phyloP scores from a whole-genome alignment of 2,329 filamentous ascomycete species.

The Sporothrix curviconia region DNA sequence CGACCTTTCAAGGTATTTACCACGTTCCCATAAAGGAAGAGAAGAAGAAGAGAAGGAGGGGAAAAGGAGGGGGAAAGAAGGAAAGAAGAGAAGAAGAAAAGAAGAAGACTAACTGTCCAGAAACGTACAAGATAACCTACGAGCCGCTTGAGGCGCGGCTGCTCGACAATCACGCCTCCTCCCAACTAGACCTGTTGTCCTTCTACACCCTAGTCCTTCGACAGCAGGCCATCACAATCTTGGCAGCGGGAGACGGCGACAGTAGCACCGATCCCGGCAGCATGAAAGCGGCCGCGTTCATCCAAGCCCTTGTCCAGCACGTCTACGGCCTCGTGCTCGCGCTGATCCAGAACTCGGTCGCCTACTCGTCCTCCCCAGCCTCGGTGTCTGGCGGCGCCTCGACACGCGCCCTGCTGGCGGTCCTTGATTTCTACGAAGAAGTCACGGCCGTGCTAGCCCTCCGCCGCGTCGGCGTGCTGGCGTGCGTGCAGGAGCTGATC shows the following conservation, averaged over 20 bases:
- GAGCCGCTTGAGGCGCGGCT: constrained; percentile 45
- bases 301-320: constrained; percentile 40
- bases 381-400: constrained; percentile 3
- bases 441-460: constrained; percentile 49
- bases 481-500: constrained; percentile 58
- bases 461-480: constrained; percentile 39
- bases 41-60: too few species aligned
- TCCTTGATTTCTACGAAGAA: constrained; percentile 65
- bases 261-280: background rate
- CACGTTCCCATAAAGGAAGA: too few species aligned
- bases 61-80: too few species aligned
- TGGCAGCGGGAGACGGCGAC: constrained; percentile 29
- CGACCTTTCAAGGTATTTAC: constrained; percentile 47
- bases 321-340: constrained; percentile 52
- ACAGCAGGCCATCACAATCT: constrained; percentile 47
- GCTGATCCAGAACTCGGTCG: constrained; percentile 47
- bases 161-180: constrained; percentile 41
- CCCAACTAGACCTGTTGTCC: constrained; percentile 53
- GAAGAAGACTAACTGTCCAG: too few species aligned
- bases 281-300: constrained; percentile 23
- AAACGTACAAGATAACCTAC: constrained; percentile 44
- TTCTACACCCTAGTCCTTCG: constrained; percentile 63
- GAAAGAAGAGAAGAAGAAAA: too few species aligned
- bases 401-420: constrained; percentile 37
- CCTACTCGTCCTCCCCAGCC: constrained; percentile 29